Evolutionary conservation across 1,284 basidiomycete genomes (phyloP).

Genomic region (Ceratobasidium sp.): DNA sequence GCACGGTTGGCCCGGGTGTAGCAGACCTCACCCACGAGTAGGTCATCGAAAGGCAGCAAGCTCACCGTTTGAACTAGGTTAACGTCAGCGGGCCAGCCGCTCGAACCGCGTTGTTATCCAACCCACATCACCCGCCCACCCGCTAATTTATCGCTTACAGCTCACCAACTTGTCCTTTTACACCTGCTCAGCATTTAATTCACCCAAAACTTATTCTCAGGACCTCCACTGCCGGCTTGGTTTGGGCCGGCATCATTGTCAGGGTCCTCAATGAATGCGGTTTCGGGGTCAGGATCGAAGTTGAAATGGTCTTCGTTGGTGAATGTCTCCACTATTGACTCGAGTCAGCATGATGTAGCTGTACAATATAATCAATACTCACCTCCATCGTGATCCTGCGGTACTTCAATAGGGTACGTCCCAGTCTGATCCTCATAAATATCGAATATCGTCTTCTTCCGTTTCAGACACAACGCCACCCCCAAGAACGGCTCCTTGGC

Average conservation of each 20-base stretch:
- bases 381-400: background rate
- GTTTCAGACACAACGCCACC: background rate
- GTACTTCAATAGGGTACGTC: background rate
- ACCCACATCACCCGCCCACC: too few relatives aligned
- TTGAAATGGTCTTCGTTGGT: background rate
- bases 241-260: too few relatives aligned
- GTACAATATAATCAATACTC: background rate
- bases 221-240: too few relatives aligned
- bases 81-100: slow-evolving; percentile 18
- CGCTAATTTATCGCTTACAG: too few relatives aligned
- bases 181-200: too few relatives aligned
- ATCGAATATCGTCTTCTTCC: background rate
- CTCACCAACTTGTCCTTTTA: too few relatives aligned
- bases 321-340: background rate
- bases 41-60: too few relatives aligned
- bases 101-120: background rate
- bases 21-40: background rate
- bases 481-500: background rate
- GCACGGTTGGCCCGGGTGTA: slow-evolving; percentile 38
- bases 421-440: background rate
- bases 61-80: background rate
- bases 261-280: background rate
- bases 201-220: too few relatives aligned
- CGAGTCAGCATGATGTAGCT: background rate
- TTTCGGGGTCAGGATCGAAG: background rate